phyloP scores from a whole-genome alignment of 345 rosid genomes.

The Gossypium stocksii region DNA sequence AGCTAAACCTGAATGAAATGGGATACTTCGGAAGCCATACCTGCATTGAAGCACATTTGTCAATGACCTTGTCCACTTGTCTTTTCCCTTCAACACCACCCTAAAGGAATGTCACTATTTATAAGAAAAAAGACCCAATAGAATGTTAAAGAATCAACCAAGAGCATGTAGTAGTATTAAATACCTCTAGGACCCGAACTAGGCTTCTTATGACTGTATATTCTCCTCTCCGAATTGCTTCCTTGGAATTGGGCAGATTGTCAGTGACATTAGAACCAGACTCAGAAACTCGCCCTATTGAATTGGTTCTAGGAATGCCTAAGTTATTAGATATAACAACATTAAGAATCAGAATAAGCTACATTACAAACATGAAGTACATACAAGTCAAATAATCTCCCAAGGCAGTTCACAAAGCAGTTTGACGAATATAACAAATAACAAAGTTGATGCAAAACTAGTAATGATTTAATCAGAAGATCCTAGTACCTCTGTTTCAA shows the following conservation, averaged over 20 bases:
- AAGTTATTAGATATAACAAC: conserved; percentile 17
- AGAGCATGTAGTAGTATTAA: conserved; percentile 14
- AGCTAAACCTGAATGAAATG: conserved; percentile 18
- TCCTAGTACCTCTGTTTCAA: not conserved
- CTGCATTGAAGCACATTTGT: conserved; percentile 99
- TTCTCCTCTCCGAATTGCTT: conserved; percentile 91
- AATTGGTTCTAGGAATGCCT: conserved; percentile 81
- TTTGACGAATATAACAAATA: not conserved
- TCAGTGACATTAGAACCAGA: conserved; percentile 54
- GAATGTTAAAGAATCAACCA: conserved; percentile 20
- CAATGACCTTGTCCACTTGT: conserved; percentile 96
- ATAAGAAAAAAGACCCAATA: conserved; percentile 24
- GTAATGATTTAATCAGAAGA: not conserved
- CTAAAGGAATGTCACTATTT: conserved; percentile 36
- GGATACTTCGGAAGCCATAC: conserved; percentile 32
- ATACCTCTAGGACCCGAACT: conserved; percentile 90
- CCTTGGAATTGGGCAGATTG: conserved; percentile 76
- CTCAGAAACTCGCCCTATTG: conserved; percentile 76
- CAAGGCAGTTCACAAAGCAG: conserved; percentile 1
- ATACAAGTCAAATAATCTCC: not conserved
- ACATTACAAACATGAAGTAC: not conserved
- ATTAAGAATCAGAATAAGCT: not conserved
- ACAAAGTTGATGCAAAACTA: not conserved
- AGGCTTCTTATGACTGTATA: conserved; percentile 91
- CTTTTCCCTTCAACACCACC: conserved; percentile 99